Conservation (phyloP, 2,329 filamentous ascomycete genomes). For the Pseudogymnoascus sp. region DNA sequence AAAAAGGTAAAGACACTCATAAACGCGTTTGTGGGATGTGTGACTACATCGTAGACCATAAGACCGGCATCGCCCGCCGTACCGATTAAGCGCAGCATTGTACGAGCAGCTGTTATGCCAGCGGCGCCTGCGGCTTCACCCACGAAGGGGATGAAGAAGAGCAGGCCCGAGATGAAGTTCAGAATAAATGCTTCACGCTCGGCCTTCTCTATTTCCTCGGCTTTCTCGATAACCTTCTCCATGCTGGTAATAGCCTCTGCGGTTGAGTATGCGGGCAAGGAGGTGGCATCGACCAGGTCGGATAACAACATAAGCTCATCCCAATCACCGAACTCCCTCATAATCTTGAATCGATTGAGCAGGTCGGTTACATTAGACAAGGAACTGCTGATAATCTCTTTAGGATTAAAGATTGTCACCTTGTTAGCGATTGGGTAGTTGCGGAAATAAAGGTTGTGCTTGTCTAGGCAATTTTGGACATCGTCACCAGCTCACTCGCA, state of each 20-base stretch:
- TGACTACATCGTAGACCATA: not conserved
- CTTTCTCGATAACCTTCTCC: conserved; percentile 14
- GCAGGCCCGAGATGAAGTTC: conserved; percentile 37
- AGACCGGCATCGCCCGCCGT: not conserved
- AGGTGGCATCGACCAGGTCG: not conserved
- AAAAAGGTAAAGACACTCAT: not conserved
- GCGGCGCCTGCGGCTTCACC: not conserved
- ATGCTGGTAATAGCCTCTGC: conserved; percentile 3
- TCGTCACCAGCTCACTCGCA: no score
- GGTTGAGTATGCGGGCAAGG: not conserved
- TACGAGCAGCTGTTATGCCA: not conserved
- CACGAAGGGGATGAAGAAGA: not conserved
- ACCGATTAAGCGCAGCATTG: not conserved
- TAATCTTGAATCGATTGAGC: not conserved
- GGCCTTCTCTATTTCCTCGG: conserved; percentile 44
- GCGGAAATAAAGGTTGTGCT: not conserved
- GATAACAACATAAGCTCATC: no score
- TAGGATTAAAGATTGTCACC: not conserved
- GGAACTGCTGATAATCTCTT: not conserved
- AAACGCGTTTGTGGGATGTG: not conserved
- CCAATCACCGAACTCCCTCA: not conserved
- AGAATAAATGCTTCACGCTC: conserved; percentile 53
- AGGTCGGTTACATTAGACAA: not conserved
- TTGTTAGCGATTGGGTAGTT: not conserved
- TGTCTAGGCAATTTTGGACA: no score